Base-by-base conservation (phyloP, 116 monocot species). In the Cymodocea nodosa region DNA sequence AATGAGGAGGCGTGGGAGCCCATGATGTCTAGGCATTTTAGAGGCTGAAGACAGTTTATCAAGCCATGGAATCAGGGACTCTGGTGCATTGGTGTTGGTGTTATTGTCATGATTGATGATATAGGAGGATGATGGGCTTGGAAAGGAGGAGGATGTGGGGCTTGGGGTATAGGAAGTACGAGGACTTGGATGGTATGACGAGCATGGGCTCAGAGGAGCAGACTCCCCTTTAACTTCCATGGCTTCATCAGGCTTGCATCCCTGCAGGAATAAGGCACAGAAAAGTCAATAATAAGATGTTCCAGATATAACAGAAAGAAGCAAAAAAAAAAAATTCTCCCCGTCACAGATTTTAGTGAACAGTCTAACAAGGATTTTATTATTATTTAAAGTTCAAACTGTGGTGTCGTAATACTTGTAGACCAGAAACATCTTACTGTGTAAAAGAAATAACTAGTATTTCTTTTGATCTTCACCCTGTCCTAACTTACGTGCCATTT, bases 21-120 rank as follows among this genome's bases (percentile, higher is more conserved):
- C 68, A 19, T 49, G 54, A n/a, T 54, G 17, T 18, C 54, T 54
- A 19, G 54, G 54, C 6, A 13, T 64, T 50, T 35, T 81, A 52
- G 6, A 70, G 64, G 75, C 23, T 12, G 70, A 70, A 14, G 89
- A 77, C 16, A 89, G 76, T 65, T 78, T 84, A 59, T 85, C 82
- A 39, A 83, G 82, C 85, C 84, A 93, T 24, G 89, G 89, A 39
- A 84, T 81, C 62, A 89, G 84, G 44, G 78, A 83, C 50, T 78
- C 86, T 51, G 65, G 72, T 36, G 80, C 64, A 40, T 17, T 19
- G 10, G 35, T 44, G 53, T 34, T 34, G n/a, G 35, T 44, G 53
- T 34, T 34, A 22, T 51, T 60, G 60, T 52, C 23, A 8, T 24
- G 40, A 35, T 49, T 48, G n/a, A 23, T 51, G 23, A 85, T 61